These are phyloP conservation scores for Gillenia trifoliata DNA, from an alignment of 306 rosid genomes.

Conservation along the genomic window DNA sequence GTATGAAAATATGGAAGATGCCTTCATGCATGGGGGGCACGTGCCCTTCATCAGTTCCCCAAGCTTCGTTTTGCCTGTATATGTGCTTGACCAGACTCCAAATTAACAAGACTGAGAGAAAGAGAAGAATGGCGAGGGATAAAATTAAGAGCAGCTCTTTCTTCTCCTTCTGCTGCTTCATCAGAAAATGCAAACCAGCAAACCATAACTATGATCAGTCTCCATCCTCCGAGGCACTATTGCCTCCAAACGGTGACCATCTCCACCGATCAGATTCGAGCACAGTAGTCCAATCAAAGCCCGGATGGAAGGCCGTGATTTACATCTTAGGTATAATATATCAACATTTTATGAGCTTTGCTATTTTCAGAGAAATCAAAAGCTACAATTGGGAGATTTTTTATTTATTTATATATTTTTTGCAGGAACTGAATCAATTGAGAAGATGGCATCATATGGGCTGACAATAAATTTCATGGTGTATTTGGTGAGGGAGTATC, in stretches of 20 bases:
- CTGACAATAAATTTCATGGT: slow-evolving; percentile 42
- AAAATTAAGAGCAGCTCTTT: not conserved
- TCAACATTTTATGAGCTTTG: not conserved
- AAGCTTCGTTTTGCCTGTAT: not conserved
- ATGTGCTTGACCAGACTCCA: not conserved
- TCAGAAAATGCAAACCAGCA: not conserved
- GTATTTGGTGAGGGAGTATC: slow-evolving; percentile 38
- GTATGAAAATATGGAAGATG: not conserved
- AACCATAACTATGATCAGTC: not conserved
- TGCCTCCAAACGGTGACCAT: not conserved
- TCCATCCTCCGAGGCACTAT: not conserved
- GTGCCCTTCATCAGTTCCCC: not conserved
- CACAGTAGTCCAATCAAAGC: not conserved
- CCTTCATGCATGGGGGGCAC: not conserved
- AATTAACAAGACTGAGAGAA: not conserved
- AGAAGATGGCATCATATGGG: slow-evolving; percentile 48
- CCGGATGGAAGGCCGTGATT: slow-evolving; percentile 42
- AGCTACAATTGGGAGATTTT: not conserved
- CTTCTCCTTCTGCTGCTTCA: not conserved
- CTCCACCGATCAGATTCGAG: not conserved
- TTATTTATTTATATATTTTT: not conserved
- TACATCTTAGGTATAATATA: slow-evolving; percentile 21
- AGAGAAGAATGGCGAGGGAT: not conserved
- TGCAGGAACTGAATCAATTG: slow-evolving; percentile 52
- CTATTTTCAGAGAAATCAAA: not conserved